Percentiles rank a stretch among this genome's conserved stretches.
Conservation (phyloP, 306 rosid species). For the Gynostemma pentaphyllum region DNA sequence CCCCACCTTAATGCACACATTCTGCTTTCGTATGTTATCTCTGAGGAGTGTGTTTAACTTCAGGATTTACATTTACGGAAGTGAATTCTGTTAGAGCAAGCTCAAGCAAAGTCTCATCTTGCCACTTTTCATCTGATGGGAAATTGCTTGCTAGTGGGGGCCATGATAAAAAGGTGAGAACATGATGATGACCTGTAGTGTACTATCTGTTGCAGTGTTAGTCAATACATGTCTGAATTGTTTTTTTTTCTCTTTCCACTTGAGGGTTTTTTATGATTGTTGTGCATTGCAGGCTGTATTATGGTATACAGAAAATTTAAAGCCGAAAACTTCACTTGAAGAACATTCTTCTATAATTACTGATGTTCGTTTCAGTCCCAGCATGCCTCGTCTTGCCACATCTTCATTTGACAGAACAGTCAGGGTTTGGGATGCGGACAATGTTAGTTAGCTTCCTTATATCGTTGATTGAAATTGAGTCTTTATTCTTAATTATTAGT, state of each 20-base stretch:
- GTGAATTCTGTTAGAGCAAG: slow-evolving; percentile 64
- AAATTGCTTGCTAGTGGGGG: slow-evolving; percentile 95
- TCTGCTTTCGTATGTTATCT: slow-evolving; percentile 9
- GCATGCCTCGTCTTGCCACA: slow-evolving; percentile 83
- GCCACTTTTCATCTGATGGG: slow-evolving; percentile 98
- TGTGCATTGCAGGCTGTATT: slow-evolving; percentile 63
- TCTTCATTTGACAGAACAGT: slow-evolving; percentile 95
- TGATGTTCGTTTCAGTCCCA: slow-evolving; percentile 93
- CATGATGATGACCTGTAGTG: neutral
- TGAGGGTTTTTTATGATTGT: slow-evolving; percentile 11
- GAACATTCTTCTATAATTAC: slow-evolving; percentile 77
- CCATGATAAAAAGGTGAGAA: slow-evolving; percentile 84
- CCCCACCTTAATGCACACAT: no score
- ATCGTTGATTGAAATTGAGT: neutral
- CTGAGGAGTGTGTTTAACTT: slow-evolving; percentile 20
- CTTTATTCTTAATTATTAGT: neutral
- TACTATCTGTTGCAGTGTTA: neutral
- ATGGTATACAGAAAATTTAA: slow-evolving; percentile 75
- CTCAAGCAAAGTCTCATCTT: slow-evolving; percentile 63
- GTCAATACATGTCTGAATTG: neutral
- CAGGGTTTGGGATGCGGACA: slow-evolving; percentile 97
- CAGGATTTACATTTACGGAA: slow-evolving; percentile 78
- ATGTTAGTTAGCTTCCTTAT: slow-evolving; percentile 43
- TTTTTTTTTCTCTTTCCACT: neutral
- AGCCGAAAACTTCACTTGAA: slow-evolving; percentile 62